phyloP scores from a whole-genome alignment of 805 yeast species.

The Grigorovia transvaalensis region DNA sequence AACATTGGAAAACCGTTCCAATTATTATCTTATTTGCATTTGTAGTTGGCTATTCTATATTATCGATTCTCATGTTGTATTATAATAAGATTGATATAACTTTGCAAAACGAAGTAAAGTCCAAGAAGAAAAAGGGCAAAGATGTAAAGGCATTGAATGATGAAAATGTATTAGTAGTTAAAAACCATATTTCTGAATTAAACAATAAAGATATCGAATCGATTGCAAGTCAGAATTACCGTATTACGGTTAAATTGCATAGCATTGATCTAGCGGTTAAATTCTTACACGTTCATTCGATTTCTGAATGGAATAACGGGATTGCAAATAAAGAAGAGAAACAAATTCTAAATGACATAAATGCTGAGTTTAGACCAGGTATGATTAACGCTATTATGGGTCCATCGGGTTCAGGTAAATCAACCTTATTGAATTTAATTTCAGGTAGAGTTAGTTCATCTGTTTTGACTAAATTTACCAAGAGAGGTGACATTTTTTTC shows the following conservation, averaged over 20 bases:
- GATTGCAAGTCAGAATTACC: not conserved
- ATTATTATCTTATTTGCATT: conserved; percentile 49
- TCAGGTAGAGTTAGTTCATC: conserved; percentile 44
- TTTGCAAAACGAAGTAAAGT: conserved; percentile 16
- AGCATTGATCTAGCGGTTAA: conserved; percentile 11
- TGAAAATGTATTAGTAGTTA: not conserved
- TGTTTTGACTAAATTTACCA: conserved; percentile 21
- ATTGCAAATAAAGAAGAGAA: conserved; percentile 16
- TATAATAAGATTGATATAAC: conserved; percentile 33
- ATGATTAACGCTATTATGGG: conserved; percentile 67
- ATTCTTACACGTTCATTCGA: conserved; percentile 1
- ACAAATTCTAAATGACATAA: conserved; percentile 35
- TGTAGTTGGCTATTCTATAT: conserved; percentile 42
- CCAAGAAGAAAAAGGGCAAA: conserved; percentile 6
- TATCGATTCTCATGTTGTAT: conserved; percentile 40
- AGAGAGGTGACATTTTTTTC: conserved; percentile 36
- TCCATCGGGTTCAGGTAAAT: conserved; percentile 73
- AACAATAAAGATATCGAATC: conserved; percentile 11
- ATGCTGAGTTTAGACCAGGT: conserved; percentile 44
- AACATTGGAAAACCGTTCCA: conserved; percentile 58
- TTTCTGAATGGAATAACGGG: conserved; percentile 5
- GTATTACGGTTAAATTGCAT: conserved; percentile 9
- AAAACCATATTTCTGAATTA: not conserved
- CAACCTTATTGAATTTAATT: conserved; percentile 51
- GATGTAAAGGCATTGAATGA: not conserved